Percentiles rank a stretch among this genome's conserved stretches.
These are phyloP conservation scores for Linnemannia hyalina DNA, from an alignment of 192 early-diverging fungal genomes.

Conservation along the genomic window DNA sequence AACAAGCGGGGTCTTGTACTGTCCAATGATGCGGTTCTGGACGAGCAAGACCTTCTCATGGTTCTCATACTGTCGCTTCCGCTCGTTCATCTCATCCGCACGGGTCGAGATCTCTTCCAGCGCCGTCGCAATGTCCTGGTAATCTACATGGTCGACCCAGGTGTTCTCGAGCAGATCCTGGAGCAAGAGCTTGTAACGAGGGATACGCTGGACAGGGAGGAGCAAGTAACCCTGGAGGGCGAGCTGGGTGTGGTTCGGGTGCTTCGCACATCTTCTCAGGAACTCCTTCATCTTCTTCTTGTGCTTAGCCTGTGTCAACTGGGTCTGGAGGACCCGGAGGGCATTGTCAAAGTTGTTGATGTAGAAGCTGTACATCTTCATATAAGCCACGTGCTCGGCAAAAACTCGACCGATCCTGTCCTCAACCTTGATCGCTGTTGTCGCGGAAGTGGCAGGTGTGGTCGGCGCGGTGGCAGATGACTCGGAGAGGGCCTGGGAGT, in stretches of 20 bases:
- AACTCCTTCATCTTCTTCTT: conserved; percentile 59
- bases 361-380: conserved; percentile 90
- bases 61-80: conserved; percentile 81
- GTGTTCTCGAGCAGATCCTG: conserved; percentile 81
- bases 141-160: conserved; percentile 78
- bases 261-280: conserved; percentile 62
- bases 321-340: conserved; percentile 65
- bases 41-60: conserved; percentile 62
- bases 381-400: conserved; percentile 74
- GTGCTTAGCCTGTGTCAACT: conserved; percentile 39
- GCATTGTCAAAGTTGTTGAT: conserved; percentile 89
- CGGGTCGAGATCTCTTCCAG: conserved; percentile 71
- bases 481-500: not conserved
- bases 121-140: conserved; percentile 70
- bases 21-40: conserved; percentile 59
- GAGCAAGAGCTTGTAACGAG: conserved; percentile 88
- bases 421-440: conserved; percentile 8
- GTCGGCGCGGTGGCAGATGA: too few relatives aligned
- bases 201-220: conserved; percentile 91
- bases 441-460: not conserved
- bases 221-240: conserved; percentile 87
- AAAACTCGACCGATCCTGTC: conserved; percentile 79
- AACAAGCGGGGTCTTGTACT: conserved; percentile 57
- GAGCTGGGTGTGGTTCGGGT: conserved; percentile 79
- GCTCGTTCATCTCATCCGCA: conserved; percentile 89